Evolutionary conservation across 1,284 basidiomycete species (phyloP).

Genomic region (Austroboletus novae-zelandiae): DNA sequence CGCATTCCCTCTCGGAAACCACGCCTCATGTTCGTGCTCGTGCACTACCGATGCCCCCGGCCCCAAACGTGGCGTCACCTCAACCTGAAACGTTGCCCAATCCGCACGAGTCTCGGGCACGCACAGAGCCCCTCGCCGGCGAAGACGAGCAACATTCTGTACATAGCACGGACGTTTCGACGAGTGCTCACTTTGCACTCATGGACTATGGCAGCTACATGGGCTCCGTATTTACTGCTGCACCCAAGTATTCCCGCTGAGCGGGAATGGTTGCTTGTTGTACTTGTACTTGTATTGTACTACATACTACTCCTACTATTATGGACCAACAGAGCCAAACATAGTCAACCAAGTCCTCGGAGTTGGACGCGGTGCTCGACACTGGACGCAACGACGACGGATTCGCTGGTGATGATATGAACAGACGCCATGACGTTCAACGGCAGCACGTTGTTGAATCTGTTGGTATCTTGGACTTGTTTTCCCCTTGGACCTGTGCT

Average conservation of each 20-base stretch:
- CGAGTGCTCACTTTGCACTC: constrained; percentile 28
- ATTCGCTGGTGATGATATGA: constrained; percentile 55
- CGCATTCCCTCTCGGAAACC: constrained; percentile 10
- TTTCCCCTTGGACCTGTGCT: constrained; percentile 9
- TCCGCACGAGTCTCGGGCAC: constrained; percentile 5
- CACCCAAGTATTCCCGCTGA: constrained; percentile 5
- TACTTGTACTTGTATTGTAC: background rate
- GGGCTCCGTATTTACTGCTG: constrained; percentile 13
- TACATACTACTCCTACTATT: background rate
- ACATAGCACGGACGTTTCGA: constrained; percentile 26
- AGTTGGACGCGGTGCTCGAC: background rate
- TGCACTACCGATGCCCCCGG: constrained; percentile 31
- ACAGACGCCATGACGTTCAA: constrained; percentile 67
- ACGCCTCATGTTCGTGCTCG: constrained; percentile 21
- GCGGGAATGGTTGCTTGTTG: constrained; percentile 8
- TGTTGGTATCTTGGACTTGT: constrained; percentile 41
- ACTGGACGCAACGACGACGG: constrained; percentile 14
- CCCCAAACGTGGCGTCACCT: background rate
- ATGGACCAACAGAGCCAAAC: constrained; percentile 27
- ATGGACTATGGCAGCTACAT: constrained; percentile 31
- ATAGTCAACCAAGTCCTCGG: constrained; percentile 1
- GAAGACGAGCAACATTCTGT: constrained; percentile 21
- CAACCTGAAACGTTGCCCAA: constrained; percentile 1
- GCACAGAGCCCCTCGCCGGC: constrained; percentile 3
- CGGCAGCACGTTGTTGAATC: constrained; percentile 73